Evolutionary conservation across 495 filamentous ascomycete species (phyloP), one percentile per base, ranked within the genome.

Genomic region (Thermochaetoides thermophila): DNA sequence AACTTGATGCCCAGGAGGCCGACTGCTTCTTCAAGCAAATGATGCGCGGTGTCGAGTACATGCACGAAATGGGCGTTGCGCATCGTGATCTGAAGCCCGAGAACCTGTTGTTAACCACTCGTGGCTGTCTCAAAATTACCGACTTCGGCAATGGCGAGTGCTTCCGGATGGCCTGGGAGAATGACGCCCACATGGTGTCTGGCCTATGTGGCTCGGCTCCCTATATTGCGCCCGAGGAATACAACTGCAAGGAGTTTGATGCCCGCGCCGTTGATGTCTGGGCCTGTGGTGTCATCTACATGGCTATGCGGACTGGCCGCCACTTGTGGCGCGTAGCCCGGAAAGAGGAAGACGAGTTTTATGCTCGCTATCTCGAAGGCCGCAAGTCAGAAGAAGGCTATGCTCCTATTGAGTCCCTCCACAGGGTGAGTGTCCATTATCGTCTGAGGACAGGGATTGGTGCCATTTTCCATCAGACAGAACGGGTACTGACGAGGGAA

Each of bases 1-100:
- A 92, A 51, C 71, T 99, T 29, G 89, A 96, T 46, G 86, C 92
- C 35, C 55, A 68, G 25, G 89, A 99, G 55, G 89, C 89, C 17
- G 89, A 99, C 57, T 99, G 89, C 60, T 92, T 85, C 55, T 99
- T 99, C 69, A 93, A 96, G 62, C 89, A 99, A 56, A 72, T 99
- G 45, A 96, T 99, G 91, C 84, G 91, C 31, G 89, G 91, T 19
- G 91, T 99, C 27, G 86, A 96, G 55, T 99, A 99, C 56, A 84
- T 99, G 73, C 89, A 99, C 56, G 89, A 96, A 49, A 99, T 99
- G 89, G 89, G 89, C 15, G 89, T 99, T 23, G 87, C 89, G 7
- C 89, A 99, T 55, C 81, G 89, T 42, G 89, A 99, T 48, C 59
- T 99, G 19, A 99, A 99, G 58, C 89, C 89, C 17, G 89, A 99